Evolutionary conservation across 495 filamentous ascomycete genomes (phyloP), one percentile per base, ranked within the genome.

Genomic region (Aspergillus leporis): DNA sequence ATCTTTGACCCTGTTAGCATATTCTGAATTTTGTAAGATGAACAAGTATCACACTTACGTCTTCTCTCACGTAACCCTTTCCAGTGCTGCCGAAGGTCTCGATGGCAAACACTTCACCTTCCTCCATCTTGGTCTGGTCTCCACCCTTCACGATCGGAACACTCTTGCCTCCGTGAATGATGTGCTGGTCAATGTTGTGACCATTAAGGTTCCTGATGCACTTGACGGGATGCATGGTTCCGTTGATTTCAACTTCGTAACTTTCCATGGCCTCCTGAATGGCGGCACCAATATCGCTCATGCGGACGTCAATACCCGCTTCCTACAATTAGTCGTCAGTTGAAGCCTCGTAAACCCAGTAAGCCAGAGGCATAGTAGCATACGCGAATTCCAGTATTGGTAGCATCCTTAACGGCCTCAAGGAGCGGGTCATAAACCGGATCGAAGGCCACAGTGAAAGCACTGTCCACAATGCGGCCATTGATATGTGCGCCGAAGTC

Each of bases 11-110:
- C 38, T 22, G 60, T 60, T 58, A 67, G 66, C 55, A 51, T 10
- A 52, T 61, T 40, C 49, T 53, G 34, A 53, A 51, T 30, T 43
- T 22, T 21, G 18, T 16, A n/a, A 25, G 12, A 38, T 38, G n/a
- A 2, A 51, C 25, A 16, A 45, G 16, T 6, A 52, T 14, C 60
- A 69, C 12, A 74, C 78, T 60, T 54, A 91, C 87, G 69, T 95
- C 90, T 66, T 95, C 91, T 63, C 85, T 77, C 51, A 96, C 87
- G 69, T 87, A 87, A 51, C 88, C 92, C 71, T 91, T 93, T 63
- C 92, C 92, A 55, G 92, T 97, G 77, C 87, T 93, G 51, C 92
- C 92, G 65, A 96, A 97, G 8, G 92, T 96, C 72, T 96, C 92
- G 61, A 97, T 95, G 46, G 92, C 92, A 69, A 93, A 97, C 13